A percentile compares a stretch with the other conserved stretches of the same genome.
phyloP scores from a whole-genome alignment of 192 early-diverging fungal species.

The Kappamyces sp. region DNA sequence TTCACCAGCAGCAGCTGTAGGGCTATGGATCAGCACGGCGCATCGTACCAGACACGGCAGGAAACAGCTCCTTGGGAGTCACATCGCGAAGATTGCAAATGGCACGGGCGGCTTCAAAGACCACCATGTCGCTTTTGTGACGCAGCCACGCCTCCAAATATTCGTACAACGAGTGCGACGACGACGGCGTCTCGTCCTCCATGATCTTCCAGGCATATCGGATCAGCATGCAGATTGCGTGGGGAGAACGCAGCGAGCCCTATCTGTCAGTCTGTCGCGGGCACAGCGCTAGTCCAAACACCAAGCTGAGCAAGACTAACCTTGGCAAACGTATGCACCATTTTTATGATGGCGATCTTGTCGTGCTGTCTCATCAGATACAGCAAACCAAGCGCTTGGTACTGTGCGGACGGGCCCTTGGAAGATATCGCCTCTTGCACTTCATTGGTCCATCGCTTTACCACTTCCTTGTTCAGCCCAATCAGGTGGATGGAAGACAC shows the following conservation, averaged over 20 bases:
- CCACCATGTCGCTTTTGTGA: conserved; percentile 97
- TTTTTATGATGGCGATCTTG: conserved; percentile 94
- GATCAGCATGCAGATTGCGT: conserved; percentile 88
- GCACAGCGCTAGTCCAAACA: conserved; percentile 37
- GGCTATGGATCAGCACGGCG: conserved; percentile 33
- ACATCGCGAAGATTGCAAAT: conserved; percentile 87
- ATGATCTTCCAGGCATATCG: conserved; percentile 80
- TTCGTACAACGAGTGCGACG: conserved; percentile 66
- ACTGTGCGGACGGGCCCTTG: conserved; percentile 91
- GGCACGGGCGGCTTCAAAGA: conserved; percentile 92
- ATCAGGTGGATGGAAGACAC: conserved; percentile 89
- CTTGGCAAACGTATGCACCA: conserved; percentile 82
- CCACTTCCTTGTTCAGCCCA: conserved; percentile 76
- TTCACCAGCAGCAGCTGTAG: conserved; percentile 90
- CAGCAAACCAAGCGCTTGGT: conserved; percentile 94
- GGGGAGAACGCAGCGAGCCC: conserved; percentile 66
- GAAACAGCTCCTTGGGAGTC: conserved; percentile 77
- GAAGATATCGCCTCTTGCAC: conserved; percentile 88
- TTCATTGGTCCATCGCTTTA: conserved; percentile 96
- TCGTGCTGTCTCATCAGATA: conserved; percentile 95
- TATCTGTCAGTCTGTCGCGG: background rate
- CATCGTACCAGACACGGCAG: conserved; percentile 75
- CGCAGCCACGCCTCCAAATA: conserved; percentile 83
- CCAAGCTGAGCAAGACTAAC: conserved; percentile 32
- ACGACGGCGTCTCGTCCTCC: conserved; percentile 40